Evolutionary conservation across 768 basidiomycete genomes (phyloP), one percentile per base, ranked within the genome.

Genomic region (Trametes maxima): DNA sequence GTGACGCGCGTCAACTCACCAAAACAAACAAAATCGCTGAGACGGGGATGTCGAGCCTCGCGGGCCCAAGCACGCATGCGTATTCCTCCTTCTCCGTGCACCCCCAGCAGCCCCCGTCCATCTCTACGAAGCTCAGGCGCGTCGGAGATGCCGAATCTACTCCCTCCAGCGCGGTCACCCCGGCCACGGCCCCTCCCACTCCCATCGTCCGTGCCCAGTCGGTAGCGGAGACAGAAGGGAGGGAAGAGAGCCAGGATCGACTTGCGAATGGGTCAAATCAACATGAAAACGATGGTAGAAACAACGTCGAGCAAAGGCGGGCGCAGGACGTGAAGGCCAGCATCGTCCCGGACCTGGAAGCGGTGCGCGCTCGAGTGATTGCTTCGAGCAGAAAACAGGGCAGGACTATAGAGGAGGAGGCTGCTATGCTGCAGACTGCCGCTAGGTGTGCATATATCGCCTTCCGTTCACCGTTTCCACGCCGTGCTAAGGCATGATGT

Each of bases 401-500:
- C 25, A 73, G 80, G 67, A 77, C 78, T 1, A 62, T 74, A 13
- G 85, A 87, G 64, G 88, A 89, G 67, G 71, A 77, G 13, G 78
- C 80, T 43, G 74, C 78, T 42, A 81, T 76, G 42, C 74, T 70
- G 19, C 74, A 79, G 53, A 82, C 80, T 0, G 76, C 80, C n/a
- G 74, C 76, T 35, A 82, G 83, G 88, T 84, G 54, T 42, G 78
- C 74, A 5, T 35, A 39, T 17, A 14, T 6, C 6, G 14, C 7
- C 2, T 37, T 17, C 24, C 13, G 3, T 13, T 22, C 5, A 6
- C 19, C 5, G 24, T 3, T 21, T 25, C 13, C 16, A 48, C 5
- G 17, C 24, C 19, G 25, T 11, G 13, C 25, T 53, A 6, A 46
- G 43, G 16, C 14, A 21, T 45, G 36, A 3, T 45, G 47, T 42